These are phyloP conservation scores for Peronospora belbahrii DNA, from an alignment of 352 stramenopile species.

Conservation along the genomic window DNA sequence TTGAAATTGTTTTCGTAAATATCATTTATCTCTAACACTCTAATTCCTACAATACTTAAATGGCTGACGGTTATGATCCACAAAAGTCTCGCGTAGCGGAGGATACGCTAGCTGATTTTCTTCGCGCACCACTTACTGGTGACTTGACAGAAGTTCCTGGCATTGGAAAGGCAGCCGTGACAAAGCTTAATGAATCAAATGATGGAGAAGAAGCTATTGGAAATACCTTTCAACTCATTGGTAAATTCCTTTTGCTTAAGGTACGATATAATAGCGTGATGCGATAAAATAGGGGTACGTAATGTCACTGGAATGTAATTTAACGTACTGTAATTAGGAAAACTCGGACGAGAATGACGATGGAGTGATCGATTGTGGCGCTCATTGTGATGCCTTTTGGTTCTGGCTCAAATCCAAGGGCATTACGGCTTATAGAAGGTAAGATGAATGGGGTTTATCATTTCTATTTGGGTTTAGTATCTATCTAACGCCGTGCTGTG, in stretches of 20 bases:
- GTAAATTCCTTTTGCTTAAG: constrained; percentile 89
- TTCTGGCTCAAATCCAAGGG: constrained; percentile 93
- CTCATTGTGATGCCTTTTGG: constrained; percentile 96
- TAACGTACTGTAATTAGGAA: constrained; percentile 21
- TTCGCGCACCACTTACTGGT: constrained; percentile 85
- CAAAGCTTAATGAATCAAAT: constrained; percentile 68
- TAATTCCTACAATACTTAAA: constrained; percentile 8
- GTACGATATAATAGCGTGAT: constrained; percentile 14
- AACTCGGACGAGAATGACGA: constrained; percentile 86
- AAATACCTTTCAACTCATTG: constrained; percentile 98
- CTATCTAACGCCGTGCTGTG: too few species aligned
- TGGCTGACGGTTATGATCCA: constrained; percentile 86
- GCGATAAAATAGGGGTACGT: not conserved
- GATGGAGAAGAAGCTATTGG: constrained; percentile 82
- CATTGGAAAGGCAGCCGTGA: constrained; percentile 87
- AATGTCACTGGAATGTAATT: constrained; percentile 10
- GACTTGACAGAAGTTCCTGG: constrained; percentile 92
- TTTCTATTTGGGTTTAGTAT: too few species aligned
- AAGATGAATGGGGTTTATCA: too few species aligned
- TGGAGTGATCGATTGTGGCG: constrained; percentile 85
- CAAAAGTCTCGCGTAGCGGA: constrained; percentile 88
- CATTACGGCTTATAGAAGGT: constrained; percentile 91
- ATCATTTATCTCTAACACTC: too few species aligned
- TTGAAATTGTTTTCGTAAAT: too few species aligned
- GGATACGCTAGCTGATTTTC: constrained; percentile 89